Evolutionary conservation across 345 rosid genomes (phyloP), one percentile per base, ranked within the genome.

Genomic region (Hypericum perforatum): DNA sequence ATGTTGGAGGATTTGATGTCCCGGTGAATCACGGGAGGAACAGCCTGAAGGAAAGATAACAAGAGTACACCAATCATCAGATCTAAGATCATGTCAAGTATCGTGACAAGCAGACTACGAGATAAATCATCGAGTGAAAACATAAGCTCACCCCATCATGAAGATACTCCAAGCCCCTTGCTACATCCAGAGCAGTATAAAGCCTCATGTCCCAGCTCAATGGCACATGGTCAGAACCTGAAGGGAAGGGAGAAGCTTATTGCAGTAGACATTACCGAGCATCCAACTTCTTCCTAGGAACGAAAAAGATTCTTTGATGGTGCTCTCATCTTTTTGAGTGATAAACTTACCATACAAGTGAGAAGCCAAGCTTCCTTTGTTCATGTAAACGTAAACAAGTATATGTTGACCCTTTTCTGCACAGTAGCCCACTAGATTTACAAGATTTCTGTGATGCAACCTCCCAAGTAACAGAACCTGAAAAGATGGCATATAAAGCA

Each of bases 391-490:
- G 74, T 92, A 88, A 52, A 92, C 60, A 62, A 94, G 99, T 78
- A 94, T 94, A 59, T 89, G 86, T 61, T 79, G 86, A 37, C 97
- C 84, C 74, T 86, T 94, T 61, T 94, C 99, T 49, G 99, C 91
- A 51, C 99, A 94, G 63, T 86, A 94, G 42, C 99, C 99, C 7
- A 89, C 76, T 75, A 94, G 78, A 72, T 94, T 89, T 74, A 89
- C 99, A 39, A 94, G 77, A 70, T 89, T 94, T 44, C 97, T 76
- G 60, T 94, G 99, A 73, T 94, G 99, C 81, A 94, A 66, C 70
- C 99, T 82, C 68, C 97, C 99, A 72, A 94, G 62, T 47, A 94
- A 63, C 89, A 80, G 80, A 46, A 94, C 99, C 99, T 94, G 82
- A 45, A 57, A 57, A 22, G 2, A 22, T 22, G 32, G 32, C 32